Evolutionary conservation across 192 early-diverging fungal genomes (phyloP), one percentile per base, ranked within the genome.

Genomic region (Lunasporangiospora selenospora): DNA sequence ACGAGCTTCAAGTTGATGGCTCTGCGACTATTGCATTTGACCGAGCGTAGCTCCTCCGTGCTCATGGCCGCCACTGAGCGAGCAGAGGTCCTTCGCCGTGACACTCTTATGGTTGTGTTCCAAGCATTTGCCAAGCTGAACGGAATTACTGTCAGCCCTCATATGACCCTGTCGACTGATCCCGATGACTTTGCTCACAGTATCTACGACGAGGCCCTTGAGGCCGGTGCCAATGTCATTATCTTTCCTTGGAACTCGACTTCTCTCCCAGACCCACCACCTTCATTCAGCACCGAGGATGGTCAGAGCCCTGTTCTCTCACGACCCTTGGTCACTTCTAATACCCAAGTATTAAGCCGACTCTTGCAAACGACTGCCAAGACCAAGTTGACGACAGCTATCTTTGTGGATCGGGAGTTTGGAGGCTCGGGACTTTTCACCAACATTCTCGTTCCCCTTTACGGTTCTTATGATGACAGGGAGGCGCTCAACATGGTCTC

Each of bases 21-120:
- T 3, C 73, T 97, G 30, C 88, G 95, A 16, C 58, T 98, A 7
- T 63, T 95, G 37, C 87, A 90, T 70, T 67, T 93, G 38, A 90
- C 90, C 1, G 85, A 94, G 23, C 90, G 95, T 33, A 82, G 88
- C 18, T 95, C 93, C 0, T 83, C 87, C 24, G 77, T 96, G 6
- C 88, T 98, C 84, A 82, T 87, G 54, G 87, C 87, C 33, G 70
- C 84, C 27, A 71, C 67, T 23, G 89, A 95, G 53, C 75, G 80
- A 0, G 79, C 77, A 29, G 75, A 83, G 26, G 92, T 87, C n/a
- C 53, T 88, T 12, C 76, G 79, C 4, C 75, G 76, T 11, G 95
- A 96, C 61, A 85, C 93, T 0, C 80, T 94, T 13, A 73, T 98
- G 67, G 90, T 84, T 48, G 89, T 95, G 26, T 89, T 98, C 73